Conservation (phyloP, 2,329 filamentous ascomycete species). For the Pseudogymnoascus sp. region DNA sequence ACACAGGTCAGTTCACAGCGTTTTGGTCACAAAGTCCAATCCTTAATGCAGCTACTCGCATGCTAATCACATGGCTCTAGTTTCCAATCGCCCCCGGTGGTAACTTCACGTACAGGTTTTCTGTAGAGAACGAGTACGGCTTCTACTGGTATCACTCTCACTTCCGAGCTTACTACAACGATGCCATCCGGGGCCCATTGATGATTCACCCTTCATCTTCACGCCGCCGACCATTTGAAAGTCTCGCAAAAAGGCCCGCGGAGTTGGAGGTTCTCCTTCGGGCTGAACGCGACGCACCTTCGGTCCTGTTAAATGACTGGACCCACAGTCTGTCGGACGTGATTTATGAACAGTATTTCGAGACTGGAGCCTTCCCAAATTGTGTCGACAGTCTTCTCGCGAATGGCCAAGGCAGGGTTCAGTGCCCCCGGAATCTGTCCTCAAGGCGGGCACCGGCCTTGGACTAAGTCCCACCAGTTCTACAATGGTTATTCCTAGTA, state of each 20-base stretch:
- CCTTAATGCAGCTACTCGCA: too few relatives aligned
- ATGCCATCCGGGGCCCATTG: slow-evolving; percentile 48
- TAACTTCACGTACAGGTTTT: slow-evolving; percentile 17
- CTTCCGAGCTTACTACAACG: slow-evolving; percentile 36
- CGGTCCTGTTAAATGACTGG: slow-evolving; percentile 18
- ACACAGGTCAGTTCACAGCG: slow-evolving; percentile 14
- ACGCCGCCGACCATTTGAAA: slow-evolving; percentile 17
- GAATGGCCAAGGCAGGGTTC: slow-evolving; percentile 17
- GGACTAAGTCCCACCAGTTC: slow-evolving; percentile 15
- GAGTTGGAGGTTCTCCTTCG: slow-evolving; percentile 16
- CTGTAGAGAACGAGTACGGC: slow-evolving; percentile 33
- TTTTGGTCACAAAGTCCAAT: background rate
- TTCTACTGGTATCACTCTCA: slow-evolving; percentile 51
- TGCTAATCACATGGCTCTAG: background rate
- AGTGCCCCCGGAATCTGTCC: slow-evolving; percentile 16
- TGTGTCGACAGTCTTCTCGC: slow-evolving; percentile 20
- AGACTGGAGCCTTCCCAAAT: slow-evolving; percentile 17
- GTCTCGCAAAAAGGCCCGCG: slow-evolving; percentile 13
- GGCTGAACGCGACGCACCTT: slow-evolving; percentile 15
- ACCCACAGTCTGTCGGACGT: slow-evolving; percentile 16
- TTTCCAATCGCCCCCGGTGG: slow-evolving; percentile 25
- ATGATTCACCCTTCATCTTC: slow-evolving; percentile 36
- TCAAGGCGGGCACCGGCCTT: slow-evolving; percentile 16
- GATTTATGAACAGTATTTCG: slow-evolving; percentile 11
- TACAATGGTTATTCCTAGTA: slow-evolving; percentile 10